Evolutionary conservation across 2,329 filamentous ascomycete genomes (phyloP), one percentile per base, ranked within the genome.

Genomic region (Fusarium setosum): DNA sequence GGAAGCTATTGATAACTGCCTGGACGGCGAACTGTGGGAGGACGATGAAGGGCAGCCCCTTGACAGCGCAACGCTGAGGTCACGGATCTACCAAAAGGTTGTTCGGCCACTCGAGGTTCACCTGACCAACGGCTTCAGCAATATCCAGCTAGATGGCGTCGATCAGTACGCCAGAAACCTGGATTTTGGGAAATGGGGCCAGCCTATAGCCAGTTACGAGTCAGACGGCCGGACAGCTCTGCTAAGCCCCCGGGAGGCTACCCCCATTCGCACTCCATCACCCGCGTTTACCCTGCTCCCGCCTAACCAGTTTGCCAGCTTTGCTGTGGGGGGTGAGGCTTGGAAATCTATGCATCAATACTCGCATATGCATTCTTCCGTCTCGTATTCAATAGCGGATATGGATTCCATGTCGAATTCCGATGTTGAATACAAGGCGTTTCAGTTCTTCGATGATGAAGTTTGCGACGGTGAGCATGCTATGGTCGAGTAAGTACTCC

Each of bases 1-100:
- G 1, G 10, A 23, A 0, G 47, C 51, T 2, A 60, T 63, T 13
- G 56, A 63, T 2, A 60, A 56, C 11, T 63, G 60, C 17, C 24
- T 63, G 0, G 41, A 60, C 3, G 38, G 6, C 6, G 26, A 56
- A 5, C 4, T 56, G 5, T 63, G 60, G 56, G 45, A 63, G 10
- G 37, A 63, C 4, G 17, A 49, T 0, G 38, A 42, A 11, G 38
- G 38, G 12, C 38, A 42, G 15, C 38, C 38, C 5, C 38, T 42
- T 1, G 38, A 42, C 15, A 42, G 21, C 3, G 38, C 15, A 24
- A 42, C 21, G 12, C 3, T 42, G 9, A 42, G 38, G 21, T 42
- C 38, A 4, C 15, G 15, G 8, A 24, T 42, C 2, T 42, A 42
- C 11, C 38, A 42, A 42, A 42, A 42, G 15, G 21, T 42, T 24